A percentile compares a stretch with the other conserved stretches of the same genome.
phyloP scores from a whole-genome alignment of 192 early-diverging fungal genomes.

The Podila epicladia region DNA sequence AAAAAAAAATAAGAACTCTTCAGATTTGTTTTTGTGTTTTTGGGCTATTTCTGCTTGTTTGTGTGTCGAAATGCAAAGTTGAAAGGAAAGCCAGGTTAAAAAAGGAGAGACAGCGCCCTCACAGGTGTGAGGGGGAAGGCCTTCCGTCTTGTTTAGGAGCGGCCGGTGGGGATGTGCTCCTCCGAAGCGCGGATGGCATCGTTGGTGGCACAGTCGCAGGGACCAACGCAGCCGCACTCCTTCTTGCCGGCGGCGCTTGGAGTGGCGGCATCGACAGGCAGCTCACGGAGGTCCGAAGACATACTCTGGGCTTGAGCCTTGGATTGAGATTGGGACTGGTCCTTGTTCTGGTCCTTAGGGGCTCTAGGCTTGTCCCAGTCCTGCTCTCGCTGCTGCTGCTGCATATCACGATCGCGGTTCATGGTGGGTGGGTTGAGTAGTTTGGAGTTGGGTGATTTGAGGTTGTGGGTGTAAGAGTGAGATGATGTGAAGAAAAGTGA shows the following conservation, averaged over 20 bases:
- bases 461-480: too few species aligned
- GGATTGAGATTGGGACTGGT: too few species aligned
- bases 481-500: too few species aligned
- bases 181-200: conserved; percentile 2
- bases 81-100: too few species aligned
- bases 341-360: too few species aligned
- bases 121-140: background rate
- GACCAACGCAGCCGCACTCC: background rate
- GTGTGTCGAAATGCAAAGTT: too few species aligned
- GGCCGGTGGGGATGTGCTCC: background rate
- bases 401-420: background rate
- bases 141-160: background rate
- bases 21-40: background rate
- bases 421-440: background rate
- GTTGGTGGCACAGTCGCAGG: conserved; percentile 4
- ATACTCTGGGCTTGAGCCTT: background rate
- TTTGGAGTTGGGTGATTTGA: too few species aligned
- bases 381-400: background rate
- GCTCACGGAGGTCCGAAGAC: conserved; percentile 4
- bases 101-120: background rate
- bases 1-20: background rate
- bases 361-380: conserved; percentile 2
- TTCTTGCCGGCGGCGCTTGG: background rate
- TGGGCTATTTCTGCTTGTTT: too few species aligned
- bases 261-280: background rate